Evolutionary conservation across 164 flowering plant species (phyloP), one percentile per base, ranked within the genome.

Genomic region (Vitis rupestris): DNA sequence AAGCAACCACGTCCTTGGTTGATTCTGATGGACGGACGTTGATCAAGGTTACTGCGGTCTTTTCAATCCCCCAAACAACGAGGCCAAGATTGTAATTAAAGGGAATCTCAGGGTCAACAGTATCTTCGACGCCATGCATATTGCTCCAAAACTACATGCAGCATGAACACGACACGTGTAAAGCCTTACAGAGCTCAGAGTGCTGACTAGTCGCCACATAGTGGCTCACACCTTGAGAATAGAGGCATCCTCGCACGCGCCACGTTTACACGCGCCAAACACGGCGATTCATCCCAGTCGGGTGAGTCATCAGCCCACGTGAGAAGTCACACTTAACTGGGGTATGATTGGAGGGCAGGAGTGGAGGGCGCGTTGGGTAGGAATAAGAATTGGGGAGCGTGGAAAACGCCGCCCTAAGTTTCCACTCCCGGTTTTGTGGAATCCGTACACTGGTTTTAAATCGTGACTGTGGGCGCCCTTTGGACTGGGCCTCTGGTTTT

Each of bases 401-500:
- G 13, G 14, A 30, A 59, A 13, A 3, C 27, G 27, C 27, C 27
- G 27, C 27, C 27, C 27, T 23, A 23, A 23, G 27, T 23, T 23
- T 23, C 53, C 11, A 56, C 67, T 57, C 67, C 57, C 48, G 64
- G 70, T 68, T 48, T 68, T 59, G 64, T 68, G 70, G 70, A 58
- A 65, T 27, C 44, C 44, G 44, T 37, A 37, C 44, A 0, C 44
- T 37, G 44, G 44, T 37, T 37, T 37, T 37, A 37, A 37, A 37
- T 37, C 44, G 44, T 37, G 44, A 37, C 44, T 37, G 44, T 37
- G 44, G 44, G 44, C 44, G 44, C 44, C 44, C 44, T 37, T 37
- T 37, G 44, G 44, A 37, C 44, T 3, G 44, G 7, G 44, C 44
- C 44, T 37, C 44, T 3, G 44, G 44, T 37, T 37, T 37, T 37